Conservation (phyloP, 1,284 basidiomycete genomes). For the Pisolithus thermaeus region DNA sequence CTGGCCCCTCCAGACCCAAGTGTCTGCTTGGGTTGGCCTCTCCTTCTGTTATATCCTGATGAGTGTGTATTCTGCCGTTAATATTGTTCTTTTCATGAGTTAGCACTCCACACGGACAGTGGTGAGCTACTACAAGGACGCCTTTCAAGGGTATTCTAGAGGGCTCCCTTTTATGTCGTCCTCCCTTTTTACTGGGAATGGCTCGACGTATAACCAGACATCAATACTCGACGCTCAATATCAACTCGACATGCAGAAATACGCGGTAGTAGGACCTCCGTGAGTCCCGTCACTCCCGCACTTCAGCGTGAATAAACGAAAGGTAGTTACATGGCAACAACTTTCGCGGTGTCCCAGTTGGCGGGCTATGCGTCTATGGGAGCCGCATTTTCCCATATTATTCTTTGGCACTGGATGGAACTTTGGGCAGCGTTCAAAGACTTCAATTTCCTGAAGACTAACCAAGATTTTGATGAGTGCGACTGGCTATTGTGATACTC, state of each 20-base stretch:
- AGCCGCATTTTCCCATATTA: conserved; percentile 43
- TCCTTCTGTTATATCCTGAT: conserved; percentile 3
- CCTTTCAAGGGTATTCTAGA: conserved; percentile 38
- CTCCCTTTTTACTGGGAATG: conserved; percentile 39
- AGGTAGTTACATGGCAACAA: conserved; percentile 32
- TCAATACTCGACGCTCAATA: conserved; percentile 39
- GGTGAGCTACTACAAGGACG: conserved; percentile 43
- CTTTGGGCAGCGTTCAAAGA: conserved; percentile 26
- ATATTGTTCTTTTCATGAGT: not conserved
- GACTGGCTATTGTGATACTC: conserved; percentile 3
- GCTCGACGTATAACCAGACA: conserved; percentile 40
- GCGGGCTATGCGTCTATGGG: conserved; percentile 47
- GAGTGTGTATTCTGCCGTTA: conserved; percentile 1
- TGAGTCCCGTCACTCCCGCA: not conserved
- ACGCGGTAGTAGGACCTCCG: conserved; percentile 10
- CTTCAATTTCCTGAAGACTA: conserved; percentile 10
- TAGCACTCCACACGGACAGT: conserved; percentile 38
- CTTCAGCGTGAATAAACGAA: not conserved
- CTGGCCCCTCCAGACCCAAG: conserved; percentile 50
- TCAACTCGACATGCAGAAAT: conserved; percentile 30
- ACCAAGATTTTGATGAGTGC: conserved; percentile 16
- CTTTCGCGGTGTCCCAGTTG: conserved; percentile 44
- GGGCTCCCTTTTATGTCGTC: conserved; percentile 46
- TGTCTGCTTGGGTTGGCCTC: conserved; percentile 14
- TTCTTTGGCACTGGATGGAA: conserved; percentile 49